Evolutionary conservation across 2,329 filamentous ascomycete species (phyloP).

Genomic region (Volutella citrinella): DNA sequence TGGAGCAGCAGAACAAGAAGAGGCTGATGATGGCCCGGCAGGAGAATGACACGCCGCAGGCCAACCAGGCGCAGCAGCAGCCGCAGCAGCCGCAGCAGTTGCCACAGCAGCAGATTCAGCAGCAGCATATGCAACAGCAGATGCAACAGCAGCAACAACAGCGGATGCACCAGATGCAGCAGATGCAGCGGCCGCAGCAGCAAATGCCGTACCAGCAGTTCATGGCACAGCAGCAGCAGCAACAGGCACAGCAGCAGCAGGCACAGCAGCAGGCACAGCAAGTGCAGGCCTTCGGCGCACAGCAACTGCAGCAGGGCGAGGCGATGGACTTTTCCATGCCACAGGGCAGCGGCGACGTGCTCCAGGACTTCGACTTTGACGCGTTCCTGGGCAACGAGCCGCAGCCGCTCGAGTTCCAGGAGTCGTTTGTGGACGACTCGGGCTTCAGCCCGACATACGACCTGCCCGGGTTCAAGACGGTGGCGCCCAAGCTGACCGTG

Average conservation of each 20-base stretch:
- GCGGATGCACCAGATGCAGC: too few relatives aligned
- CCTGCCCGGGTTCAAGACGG: constrained; percentile 54
- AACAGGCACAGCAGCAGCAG: too few relatives aligned
- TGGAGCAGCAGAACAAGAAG: constrained; percentile 85
- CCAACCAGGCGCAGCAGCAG: too few relatives aligned
- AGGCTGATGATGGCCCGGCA: constrained; percentile 78
- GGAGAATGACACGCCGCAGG: constrained; percentile 46
- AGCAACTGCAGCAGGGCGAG: constrained; percentile 1
- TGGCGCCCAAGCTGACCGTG: constrained; percentile 47
- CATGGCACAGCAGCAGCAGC: constrained; percentile 4
- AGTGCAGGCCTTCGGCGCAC: constrained; percentile 6
- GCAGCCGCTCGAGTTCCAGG: constrained; percentile 33
- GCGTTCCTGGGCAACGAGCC: constrained; percentile 32
- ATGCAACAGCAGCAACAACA: constrained; percentile 1
- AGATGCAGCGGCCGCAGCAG: constrained; percentile 7
- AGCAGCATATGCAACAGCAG: constrained; percentile 1
- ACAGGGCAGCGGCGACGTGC: constrained; percentile 1
- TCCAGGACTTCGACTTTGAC: constrained; percentile 27
- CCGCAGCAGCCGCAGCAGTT: constrained; percentile 11
- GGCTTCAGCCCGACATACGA: constrained; percentile 62
- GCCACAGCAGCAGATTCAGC: constrained; percentile 1
- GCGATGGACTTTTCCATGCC: neutral
- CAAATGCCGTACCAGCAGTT: constrained; percentile 3
- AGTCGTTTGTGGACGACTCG: constrained; percentile 55
- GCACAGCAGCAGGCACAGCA: too few relatives aligned